Percentiles rank a stretch among this genome's conserved stretches.
Evolutionary conservation across 345 rosid species (phyloP).

Genomic region (Isatis tinctoria): DNA sequence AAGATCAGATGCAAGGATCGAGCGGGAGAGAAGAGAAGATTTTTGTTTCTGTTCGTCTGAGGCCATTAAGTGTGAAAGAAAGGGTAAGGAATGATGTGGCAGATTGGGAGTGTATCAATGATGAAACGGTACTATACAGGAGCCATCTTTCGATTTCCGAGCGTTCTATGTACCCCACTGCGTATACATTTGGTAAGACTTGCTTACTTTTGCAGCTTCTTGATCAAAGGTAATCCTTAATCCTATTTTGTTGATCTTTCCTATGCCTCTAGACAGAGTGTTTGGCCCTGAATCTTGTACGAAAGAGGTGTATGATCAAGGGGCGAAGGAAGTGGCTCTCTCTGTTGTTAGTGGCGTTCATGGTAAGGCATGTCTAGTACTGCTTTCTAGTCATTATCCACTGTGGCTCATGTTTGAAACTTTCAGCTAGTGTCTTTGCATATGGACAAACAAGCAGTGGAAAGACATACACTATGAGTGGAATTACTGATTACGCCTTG

Average conservation of each 20-base stretch:
- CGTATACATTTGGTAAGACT: conserved; percentile 78
- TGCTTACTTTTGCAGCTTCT: conserved; percentile 13
- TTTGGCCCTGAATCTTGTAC: conserved; percentile 67
- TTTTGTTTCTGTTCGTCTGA: conserved; percentile 75
- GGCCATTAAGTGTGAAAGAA: conserved; percentile 89
- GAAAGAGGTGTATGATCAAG: conserved; percentile 71
- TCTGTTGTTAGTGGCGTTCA: conserved; percentile 84
- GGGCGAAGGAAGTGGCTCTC: conserved; percentile 82
- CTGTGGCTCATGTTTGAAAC: neutral
- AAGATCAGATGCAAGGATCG: conserved; percentile 46
- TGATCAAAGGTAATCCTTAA: conserved; percentile 2
- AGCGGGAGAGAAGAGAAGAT: conserved; percentile 57
- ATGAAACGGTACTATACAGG: conserved; percentile 59
- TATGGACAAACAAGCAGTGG: conserved; percentile 99
- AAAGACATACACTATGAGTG: conserved; percentile 89
- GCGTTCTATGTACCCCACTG: conserved; percentile 86
- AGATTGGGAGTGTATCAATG: conserved; percentile 92
- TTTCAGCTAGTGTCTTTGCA: conserved; percentile 90
- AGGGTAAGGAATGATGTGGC: conserved; percentile 59
- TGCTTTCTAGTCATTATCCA: conserved; percentile 36
- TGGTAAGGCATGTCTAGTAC: conserved; percentile 26
- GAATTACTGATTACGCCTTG: conserved; percentile 70
- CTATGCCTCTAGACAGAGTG: conserved; percentile 60
- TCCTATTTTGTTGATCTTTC: conserved; percentile 13
- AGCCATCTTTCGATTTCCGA: conserved; percentile 75